phyloP scores from a whole-genome alignment of 2,329 filamentous ascomycete species.

The Salinomyces thailandicus region DNA sequence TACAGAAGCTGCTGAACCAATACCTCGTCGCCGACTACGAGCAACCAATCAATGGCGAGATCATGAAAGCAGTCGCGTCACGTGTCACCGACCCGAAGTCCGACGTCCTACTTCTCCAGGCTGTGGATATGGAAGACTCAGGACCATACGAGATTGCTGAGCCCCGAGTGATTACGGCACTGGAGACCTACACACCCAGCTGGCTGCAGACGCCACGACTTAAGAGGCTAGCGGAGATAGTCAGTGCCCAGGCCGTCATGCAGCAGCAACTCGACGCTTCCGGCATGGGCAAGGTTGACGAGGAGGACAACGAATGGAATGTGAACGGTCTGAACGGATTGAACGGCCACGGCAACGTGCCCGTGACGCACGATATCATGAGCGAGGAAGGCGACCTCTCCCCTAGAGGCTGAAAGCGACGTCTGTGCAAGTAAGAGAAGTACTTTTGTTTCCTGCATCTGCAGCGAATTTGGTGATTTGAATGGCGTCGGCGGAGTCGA shows the following conservation, averaged over 20 bases:
- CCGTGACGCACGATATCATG: conserved; percentile 8
- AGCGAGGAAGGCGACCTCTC: conserved; percentile 17
- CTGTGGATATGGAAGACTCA: conserved; percentile 98
- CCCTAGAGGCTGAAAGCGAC: neutral
- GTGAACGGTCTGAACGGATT: neutral
- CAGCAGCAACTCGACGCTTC: conserved; percentile 42
- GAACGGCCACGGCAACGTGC: conserved; percentile 5
- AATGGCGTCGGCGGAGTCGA: neutral
- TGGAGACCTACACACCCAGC: conserved; percentile 96
- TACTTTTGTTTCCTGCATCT: neutral
- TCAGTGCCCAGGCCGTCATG: conserved; percentile 89
- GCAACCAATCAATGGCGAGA: conserved; percentile 97
- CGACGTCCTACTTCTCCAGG: conserved; percentile 82
- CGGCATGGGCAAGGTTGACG: conserved; percentile 16
- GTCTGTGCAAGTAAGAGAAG: neutral
- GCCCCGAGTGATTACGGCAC: conserved; percentile 83
- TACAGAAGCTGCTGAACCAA: conserved; percentile 96
- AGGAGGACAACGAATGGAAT: conserved; percentile 12
- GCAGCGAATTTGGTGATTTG: neutral
- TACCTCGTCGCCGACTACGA: conserved; percentile 98
- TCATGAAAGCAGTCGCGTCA: conserved; percentile 98
- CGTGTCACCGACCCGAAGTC: conserved; percentile 90
- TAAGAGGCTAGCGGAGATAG: conserved; percentile 95
- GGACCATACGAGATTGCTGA: conserved; percentile 98
- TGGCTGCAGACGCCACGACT: conserved; percentile 95